Conservation (phyloP, 768 basidiomycete species). For the Paxillus ammoniavirescens region DNA sequence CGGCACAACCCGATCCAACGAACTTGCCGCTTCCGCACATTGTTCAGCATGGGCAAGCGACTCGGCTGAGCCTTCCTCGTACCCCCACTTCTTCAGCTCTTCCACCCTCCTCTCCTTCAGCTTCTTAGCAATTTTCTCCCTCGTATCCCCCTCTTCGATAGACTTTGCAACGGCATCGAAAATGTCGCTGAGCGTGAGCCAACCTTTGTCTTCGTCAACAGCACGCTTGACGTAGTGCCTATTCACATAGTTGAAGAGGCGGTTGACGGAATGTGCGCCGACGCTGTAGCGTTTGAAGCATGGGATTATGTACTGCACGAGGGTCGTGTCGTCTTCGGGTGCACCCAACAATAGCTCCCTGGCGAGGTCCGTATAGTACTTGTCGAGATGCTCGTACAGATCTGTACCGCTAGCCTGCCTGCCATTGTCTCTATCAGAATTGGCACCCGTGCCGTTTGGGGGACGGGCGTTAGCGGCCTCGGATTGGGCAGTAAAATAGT, state of each 20-base stretch:
- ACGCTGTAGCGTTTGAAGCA: constrained; percentile 69
- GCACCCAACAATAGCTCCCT: constrained; percentile 61
- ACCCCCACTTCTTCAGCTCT: constrained; percentile 75
- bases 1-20: constrained; percentile 62
- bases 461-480: constrained; percentile 39
- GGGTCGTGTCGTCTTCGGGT: constrained; percentile 62
- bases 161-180: constrained; percentile 58
- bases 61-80: constrained; percentile 47
- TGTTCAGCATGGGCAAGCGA: constrained; percentile 58
- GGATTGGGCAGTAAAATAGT: constrained; percentile 67
- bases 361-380: constrained; percentile 61
- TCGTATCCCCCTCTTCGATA: constrained; percentile 49
- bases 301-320: constrained; percentile 69
- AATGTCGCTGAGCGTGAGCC: constrained; percentile 58
- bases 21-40: constrained; percentile 72
- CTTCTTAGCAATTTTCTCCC: constrained; percentile 56
- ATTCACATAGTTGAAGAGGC: constrained; percentile 72
- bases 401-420: constrained; percentile 54
- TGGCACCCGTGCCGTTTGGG: constrained; percentile 4
- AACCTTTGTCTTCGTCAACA: constrained; percentile 75
- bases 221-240: constrained; percentile 74
- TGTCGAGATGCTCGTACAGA: constrained; percentile 72
- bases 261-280: constrained; percentile 65
- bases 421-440: constrained; percentile 27
- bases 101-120: constrained; percentile 57